Base-by-base conservation (phyloP, 1,284 basidiomycete species). In the Takashimella tepidaria region DNA sequence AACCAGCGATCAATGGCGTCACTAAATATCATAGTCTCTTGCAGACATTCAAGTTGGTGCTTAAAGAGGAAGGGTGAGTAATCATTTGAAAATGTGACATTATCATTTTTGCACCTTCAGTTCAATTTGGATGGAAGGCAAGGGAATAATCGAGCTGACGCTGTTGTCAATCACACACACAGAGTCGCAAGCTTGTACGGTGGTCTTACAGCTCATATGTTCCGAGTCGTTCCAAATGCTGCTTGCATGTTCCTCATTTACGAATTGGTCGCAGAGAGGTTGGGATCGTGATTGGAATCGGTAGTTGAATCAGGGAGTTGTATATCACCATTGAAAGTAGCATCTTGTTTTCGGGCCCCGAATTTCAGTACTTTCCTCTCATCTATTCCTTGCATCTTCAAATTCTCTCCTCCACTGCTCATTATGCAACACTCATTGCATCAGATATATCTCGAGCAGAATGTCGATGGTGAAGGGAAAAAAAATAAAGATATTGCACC, bases 141-240 rank as follows among this genome's bases (percentile, higher is more conserved):
- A 19, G 45, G 23, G 24, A 27, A 41, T 46, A 19, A 27, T 42
- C n/a, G 23, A 16, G 13, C 22, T 23, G 46, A 22, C 31, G 31
- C 16, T 37, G 31, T 16, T 37, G 31, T 8, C 31, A 19, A 16
- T 23, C 6, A 20, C 19, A 5, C 49, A 20, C 19, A 5, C 49
- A 62, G 66, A 6, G 71, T 67, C 11, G 67, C 66, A 26, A 84
- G 88, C 4, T 73, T 98, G 41, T 98, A 99, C 67, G 88, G 92
- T 27, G 96, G 96, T 3, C 81, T 99, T 50, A 89, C 86, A 50
- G 92, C 95, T 0, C 96, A 98, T 75, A 80, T 99, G 54, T 86
- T 98, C 81, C 85, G 95, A 46, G 95, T 98, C 50, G 89, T 98
- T 1, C 95, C 95, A 3, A 98, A 98, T 64, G 95, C 95, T 0